A percentile compares a stretch with the other conserved stretches of the same genome.
These are phyloP conservation scores for Penicillium sp. DNA, from an alignment of 2,329 filamentous ascomycete species.

Conservation along the genomic window DNA sequence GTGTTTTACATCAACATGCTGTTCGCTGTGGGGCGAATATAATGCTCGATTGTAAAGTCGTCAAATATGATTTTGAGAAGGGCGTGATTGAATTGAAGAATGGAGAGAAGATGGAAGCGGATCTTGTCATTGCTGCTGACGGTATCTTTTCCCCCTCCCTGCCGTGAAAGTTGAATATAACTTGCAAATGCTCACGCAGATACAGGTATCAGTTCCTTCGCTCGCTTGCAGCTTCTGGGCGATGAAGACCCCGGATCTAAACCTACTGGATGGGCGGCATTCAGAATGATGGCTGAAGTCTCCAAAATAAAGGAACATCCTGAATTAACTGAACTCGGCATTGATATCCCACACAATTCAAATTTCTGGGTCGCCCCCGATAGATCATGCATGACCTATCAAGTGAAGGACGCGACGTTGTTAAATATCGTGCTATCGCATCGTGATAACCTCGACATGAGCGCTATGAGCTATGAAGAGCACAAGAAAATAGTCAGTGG, in stretches of 20 bases:
- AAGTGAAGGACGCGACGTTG: conserved; percentile 4
- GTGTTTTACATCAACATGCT: conserved; percentile 3
- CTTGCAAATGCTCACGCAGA: background rate
- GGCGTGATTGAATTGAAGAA: background rate
- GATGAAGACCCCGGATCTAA: background rate
- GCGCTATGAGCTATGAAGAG: background rate
- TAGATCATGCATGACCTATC: conserved; percentile 6
- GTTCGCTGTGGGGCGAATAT: background rate
- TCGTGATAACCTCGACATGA: background rate
- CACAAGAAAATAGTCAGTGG: background rate
- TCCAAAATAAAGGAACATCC: conserved; percentile 4
- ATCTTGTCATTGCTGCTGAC: conserved; percentile 6
- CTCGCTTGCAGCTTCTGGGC: background rate
- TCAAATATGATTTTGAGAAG: conserved; percentile 4
- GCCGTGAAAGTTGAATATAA: background rate
- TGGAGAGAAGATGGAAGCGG: background rate
- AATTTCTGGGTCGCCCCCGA: conserved; percentile 7
- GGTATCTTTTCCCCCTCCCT: no score
- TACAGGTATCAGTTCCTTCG: conserved; percentile 4
- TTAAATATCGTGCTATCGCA: conserved; percentile 6
- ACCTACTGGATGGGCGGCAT: conserved; percentile 6
- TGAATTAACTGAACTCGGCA: background rate
- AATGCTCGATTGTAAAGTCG: background rate
- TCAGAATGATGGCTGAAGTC: conserved; percentile 8
- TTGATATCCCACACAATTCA: background rate